Base-by-base conservation (phyloP, 2,329 filamentous ascomycete species). In the Aspergillus intermedius region DNA sequence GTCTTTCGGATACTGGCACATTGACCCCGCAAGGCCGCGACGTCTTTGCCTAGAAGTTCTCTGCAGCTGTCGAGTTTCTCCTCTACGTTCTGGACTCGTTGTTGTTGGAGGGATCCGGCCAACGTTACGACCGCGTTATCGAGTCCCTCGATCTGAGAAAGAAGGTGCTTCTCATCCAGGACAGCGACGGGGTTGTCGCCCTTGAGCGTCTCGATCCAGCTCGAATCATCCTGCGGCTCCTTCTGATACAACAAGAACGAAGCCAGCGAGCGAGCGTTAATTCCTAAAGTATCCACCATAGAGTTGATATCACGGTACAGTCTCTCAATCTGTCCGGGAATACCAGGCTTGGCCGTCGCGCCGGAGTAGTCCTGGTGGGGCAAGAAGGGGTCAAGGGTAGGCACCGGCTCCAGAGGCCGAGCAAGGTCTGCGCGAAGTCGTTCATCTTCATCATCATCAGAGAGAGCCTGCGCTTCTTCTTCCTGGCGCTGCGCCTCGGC, bases 221-320 rank as follows among this genome's bases (percentile, higher is more conserved):
- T 68, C 39, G 75, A 69, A 44, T 82, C 73, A 9, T 75, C 75
- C 9, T 55, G 47, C 19, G 37, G 19, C 4, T 57, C 55, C 49
- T 69, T 57, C 52, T 75, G 70, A 48, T 72, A 70, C 30, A 72
- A 53, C 49, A 91, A 68, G 59, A 79, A 84, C 0, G 76, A 73
- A 17, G 75, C 68, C 39, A 85, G 60, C 6, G 77, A 82, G 13
- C 91, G 80, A 5, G 87, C 82, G 63, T 97, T 97, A 44, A 96
- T 78, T 8, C 91, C 91, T 37, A 97, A 74, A 0, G 88, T 91
- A 60, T 96, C 89, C 40, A 98, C 84, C 93, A 97, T 98, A 10
- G 87, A 87, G 66, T 76, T 77, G 53, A 76, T 74, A 50, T 77
- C 74, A 10, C 73, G 71, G 52, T 75, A 77, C 2, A 77, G 58